Evolutionary conservation across 2,329 filamentous ascomycete species (phyloP), one percentile per base, ranked within the genome.

Genomic region (Colletotrichum echinochloae): DNA sequence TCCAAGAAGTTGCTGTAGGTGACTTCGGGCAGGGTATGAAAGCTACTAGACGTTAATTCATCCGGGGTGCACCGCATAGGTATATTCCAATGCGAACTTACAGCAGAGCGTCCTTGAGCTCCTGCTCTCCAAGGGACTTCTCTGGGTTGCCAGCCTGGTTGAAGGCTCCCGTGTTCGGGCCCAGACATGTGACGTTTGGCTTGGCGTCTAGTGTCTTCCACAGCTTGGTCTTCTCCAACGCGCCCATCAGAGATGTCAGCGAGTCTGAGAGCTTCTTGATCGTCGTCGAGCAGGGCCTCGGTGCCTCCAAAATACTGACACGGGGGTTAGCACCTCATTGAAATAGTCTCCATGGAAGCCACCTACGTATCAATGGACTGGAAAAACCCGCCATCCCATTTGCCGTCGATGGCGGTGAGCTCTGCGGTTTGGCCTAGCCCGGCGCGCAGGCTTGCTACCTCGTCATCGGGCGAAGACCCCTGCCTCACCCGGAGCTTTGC

Each of bases 161-260:
- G 66, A 75, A 75, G 8, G 72, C 74, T 18, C 39, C 61, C 30
- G 70, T 71, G 48, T 44, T 75, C 14, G 75, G 74, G 1, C 66
- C 75, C 20, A 76, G 71, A 37, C 74, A 76, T 0, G 75, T 76
- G 46, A 76, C 55, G 57, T 76, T 75, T 49, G 60, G 28, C 1
- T 60, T 52, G 30, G 65, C 63, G 61, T 76, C 73, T n/a, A 76
- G 68, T 20, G 71, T 52, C 18, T 56, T 54, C 63, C 70, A 75
- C 3, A 75, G 59, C 5, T 35, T 66, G 1, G 70, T 63, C 33
- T 69, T 68, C 11, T 65, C 60, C 20, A 75, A 54, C 5, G 72
- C 71, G 9, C 39, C 35, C 49, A 66, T 61, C 14, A 74, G 67
- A 23, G 57, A 64, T 16, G 51, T 48, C 12, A 75, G 57, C 1